Conservation (phyloP, 2,329 filamentous ascomycete species). For the Zelopaecilomyces penicillatus region DNA sequence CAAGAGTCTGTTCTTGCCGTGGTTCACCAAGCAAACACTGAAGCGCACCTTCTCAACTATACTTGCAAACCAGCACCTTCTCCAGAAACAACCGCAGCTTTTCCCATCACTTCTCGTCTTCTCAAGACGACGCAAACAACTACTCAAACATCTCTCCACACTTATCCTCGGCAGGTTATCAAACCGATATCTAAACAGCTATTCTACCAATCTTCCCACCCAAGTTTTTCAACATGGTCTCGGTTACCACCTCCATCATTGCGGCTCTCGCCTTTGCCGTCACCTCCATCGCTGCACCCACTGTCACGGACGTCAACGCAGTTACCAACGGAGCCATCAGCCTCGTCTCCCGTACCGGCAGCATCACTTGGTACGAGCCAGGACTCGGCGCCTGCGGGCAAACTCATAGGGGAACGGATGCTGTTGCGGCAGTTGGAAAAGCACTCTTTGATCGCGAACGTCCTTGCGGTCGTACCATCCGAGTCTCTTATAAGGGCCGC, state of each 20-base stretch:
- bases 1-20: too few species aligned
- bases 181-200: too few species aligned
- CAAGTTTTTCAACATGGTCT: slow-evolving; percentile 5
- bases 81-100: not conserved
- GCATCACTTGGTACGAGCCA: slow-evolving; percentile 50
- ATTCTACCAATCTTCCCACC: not conserved
- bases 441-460: slow-evolving; percentile 54
- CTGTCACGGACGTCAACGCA: not conserved
- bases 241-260: not conserved
- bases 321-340: slow-evolving; percentile 25
- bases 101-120: not conserved
- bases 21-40: too few species aligned
- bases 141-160: not conserved
- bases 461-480: slow-evolving; percentile 56
- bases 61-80: not conserved
- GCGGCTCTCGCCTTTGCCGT: slow-evolving; percentile 5
- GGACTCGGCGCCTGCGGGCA: slow-evolving; percentile 62
- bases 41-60: too few species aligned
- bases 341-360: slow-evolving; percentile 3
- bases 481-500: slow-evolving; percentile 41
- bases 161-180: not conserved
- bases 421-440: slow-evolving; percentile 59
- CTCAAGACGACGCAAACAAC: not conserved
- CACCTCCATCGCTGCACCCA: slow-evolving; percentile 4
- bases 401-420: slow-evolving; percentile 42